These are phyloP conservation scores for Trichoderma polysporum DNA, from an alignment of 2,329 filamentous ascomycete genomes.

Conservation along the genomic window DNA sequence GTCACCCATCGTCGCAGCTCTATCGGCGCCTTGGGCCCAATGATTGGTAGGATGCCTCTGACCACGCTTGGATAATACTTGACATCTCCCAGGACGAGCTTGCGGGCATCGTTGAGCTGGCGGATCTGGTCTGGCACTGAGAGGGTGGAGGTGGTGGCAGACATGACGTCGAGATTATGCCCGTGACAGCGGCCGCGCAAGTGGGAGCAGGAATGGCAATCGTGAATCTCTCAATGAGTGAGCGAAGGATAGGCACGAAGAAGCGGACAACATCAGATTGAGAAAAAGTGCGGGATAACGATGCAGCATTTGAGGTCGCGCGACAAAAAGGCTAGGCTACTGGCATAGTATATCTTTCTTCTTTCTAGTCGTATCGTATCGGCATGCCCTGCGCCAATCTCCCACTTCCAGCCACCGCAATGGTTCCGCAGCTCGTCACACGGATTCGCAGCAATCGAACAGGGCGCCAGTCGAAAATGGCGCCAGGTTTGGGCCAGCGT, in stretches of 20 bases:
- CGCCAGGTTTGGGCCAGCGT: not conserved
- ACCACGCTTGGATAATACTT: conserved; percentile 90
- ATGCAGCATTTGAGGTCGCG: conserved; percentile 29
- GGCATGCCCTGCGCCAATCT: conserved; percentile 31
- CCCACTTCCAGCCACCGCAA: conserved; percentile 15
- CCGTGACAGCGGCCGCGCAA: conserved; percentile 3
- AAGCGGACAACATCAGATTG: conserved; percentile 14
- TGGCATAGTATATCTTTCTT: conserved; percentile 22
- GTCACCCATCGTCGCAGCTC: conserved; percentile 94
- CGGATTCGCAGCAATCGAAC: conserved; percentile 9
- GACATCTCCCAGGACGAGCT: conserved; percentile 82
- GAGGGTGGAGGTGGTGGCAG: conserved; percentile 49
- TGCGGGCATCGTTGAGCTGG: conserved; percentile 87
- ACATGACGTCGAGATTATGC: conserved; percentile 20
- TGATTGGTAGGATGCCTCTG: conserved; percentile 87
- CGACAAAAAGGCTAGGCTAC: conserved; percentile 33
- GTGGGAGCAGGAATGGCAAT: not conserved
- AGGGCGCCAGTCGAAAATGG: not conserved
- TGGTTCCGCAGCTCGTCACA: not conserved
- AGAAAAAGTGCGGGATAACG: conserved; percentile 10
- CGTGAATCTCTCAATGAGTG: not conserved
- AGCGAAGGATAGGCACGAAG: not conserved
- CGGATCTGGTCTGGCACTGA: conserved; percentile 74
- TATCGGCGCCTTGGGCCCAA: conserved; percentile 69
- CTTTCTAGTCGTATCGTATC: conserved; percentile 25